A percentile compares a stretch with the other conserved stretches of the same genome.
phyloP scores from a whole-genome alignment of 768 basidiomycete genomes.

The Fomitopsis pulvina region DNA sequence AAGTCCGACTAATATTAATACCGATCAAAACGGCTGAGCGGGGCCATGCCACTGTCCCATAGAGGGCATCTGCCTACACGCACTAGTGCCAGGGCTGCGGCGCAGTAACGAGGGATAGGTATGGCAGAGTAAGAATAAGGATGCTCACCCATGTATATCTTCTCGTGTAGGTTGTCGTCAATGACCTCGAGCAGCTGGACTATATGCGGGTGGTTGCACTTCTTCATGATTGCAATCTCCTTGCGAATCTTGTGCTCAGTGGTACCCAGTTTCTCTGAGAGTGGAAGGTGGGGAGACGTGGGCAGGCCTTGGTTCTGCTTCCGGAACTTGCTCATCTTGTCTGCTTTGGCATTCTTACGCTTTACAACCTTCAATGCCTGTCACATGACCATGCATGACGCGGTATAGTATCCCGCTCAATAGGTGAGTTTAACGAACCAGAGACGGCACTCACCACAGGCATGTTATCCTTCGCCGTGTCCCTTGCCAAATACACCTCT shows the following conservation, averaged over 20 bases:
- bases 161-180: conserved; percentile 81
- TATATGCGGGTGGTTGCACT: conserved; percentile 84
- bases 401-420: background rate
- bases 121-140: background rate
- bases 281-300: conserved; percentile 41
- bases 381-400: conserved; percentile 1
- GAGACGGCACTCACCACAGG: conserved; percentile 39
- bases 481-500: conserved; percentile 71
- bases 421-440: conserved; percentile 21
- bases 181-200: conserved; percentile 91
- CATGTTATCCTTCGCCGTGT: conserved; percentile 32
- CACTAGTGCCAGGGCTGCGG: too few relatives aligned
- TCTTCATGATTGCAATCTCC: conserved; percentile 99
- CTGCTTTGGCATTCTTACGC: conserved; percentile 65
- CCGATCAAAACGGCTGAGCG: background rate
- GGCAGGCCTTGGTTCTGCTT: conserved; percentile 36
- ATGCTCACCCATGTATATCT: conserved; percentile 88
- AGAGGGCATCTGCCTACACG: too few relatives aligned
- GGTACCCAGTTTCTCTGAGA: conserved; percentile 64
- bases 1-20: background rate
- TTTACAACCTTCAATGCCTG: conserved; percentile 79
- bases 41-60: background rate
- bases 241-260: conserved; percentile 81
- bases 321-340: conserved; percentile 45
- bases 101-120: background rate